phyloP scores from a whole-genome alignment of 306 rosid species.

The Fragaria nilgerrensis region DNA sequence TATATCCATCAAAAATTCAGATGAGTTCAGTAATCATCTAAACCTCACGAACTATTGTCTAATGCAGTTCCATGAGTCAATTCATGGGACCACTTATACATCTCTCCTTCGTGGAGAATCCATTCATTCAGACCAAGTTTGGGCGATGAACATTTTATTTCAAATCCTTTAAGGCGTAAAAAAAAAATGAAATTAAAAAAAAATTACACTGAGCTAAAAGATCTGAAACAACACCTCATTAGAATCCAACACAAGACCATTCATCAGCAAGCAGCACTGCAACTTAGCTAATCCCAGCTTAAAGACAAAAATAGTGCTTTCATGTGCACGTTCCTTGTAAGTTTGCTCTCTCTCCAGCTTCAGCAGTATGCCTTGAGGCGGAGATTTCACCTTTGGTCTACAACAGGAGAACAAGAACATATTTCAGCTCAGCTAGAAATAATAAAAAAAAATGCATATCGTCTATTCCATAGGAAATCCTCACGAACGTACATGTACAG shows the following conservation, averaged over 20 bases:
- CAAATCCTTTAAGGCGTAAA: background rate
- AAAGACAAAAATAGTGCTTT: slow-evolving; percentile 71
- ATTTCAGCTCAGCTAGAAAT: slow-evolving; percentile 13
- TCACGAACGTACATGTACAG: slow-evolving; percentile 8
- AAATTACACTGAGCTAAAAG: background rate
- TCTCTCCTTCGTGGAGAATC: background rate
- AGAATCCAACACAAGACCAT: slow-evolving; percentile 83
- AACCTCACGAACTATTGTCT: background rate
- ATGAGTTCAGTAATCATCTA: background rate
- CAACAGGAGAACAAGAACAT: slow-evolving; percentile 27
- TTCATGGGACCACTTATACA: background rate
- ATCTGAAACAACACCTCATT: slow-evolving; percentile 54
- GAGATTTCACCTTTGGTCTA: slow-evolving; percentile 86
- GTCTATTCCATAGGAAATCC: slow-evolving; percentile 10
- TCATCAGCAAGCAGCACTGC: slow-evolving; percentile 79
- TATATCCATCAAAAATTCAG: background rate
- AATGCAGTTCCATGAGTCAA: background rate
- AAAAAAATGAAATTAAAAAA: too few relatives aligned
- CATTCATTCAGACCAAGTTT: background rate
- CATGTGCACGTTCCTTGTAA: slow-evolving; percentile 59
- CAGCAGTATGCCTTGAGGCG: slow-evolving; percentile 74
- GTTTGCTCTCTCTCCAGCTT: slow-evolving; percentile 84
- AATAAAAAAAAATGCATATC: slow-evolving; percentile 5
- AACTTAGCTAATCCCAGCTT: slow-evolving; percentile 74
- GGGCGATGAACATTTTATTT: background rate